Evolutionary conservation across 768 basidiomycete genomes (phyloP).

Genomic region (Lepiota subincarnata): DNA sequence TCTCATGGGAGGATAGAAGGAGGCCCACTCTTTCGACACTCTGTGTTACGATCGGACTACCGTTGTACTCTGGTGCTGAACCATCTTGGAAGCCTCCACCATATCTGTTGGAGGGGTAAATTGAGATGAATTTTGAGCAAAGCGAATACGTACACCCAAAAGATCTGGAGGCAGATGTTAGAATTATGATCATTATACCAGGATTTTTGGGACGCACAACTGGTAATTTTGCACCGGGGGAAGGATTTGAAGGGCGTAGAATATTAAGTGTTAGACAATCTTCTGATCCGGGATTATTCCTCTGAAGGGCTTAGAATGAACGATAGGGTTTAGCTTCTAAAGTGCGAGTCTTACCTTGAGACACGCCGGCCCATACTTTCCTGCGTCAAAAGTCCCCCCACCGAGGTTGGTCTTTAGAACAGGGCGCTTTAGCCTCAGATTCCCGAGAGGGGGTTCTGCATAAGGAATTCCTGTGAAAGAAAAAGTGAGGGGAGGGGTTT

Average conservation of each 20-base stretch:
- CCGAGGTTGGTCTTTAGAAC: constrained; percentile 38
- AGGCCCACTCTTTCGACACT: constrained; percentile 30
- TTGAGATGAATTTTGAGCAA: neutral
- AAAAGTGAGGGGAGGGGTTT: neutral
- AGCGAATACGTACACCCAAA: constrained; percentile 31
- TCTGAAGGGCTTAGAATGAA: constrained; percentile 13
- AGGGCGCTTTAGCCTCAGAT: constrained; percentile 41
- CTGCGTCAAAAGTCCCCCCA: constrained; percentile 37
- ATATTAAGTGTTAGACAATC: constrained; percentile 61
- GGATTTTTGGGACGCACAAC: constrained; percentile 26
- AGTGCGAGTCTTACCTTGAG: constrained; percentile 36
- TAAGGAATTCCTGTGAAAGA: constrained; percentile 43
- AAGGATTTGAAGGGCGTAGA: constrained; percentile 41
- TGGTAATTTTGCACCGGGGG: constrained; percentile 27
- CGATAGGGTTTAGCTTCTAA: neutral
- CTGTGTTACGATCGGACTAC: constrained; percentile 30
- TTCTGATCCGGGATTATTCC: constrained; percentile 39
- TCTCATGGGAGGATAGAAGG: neutral
- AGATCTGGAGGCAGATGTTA: constrained; percentile 22
- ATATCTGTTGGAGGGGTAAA: constrained; percentile 19
- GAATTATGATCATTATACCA: neutral
- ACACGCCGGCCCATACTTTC: constrained; percentile 42
- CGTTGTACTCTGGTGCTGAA: constrained; percentile 25
- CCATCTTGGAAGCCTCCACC: constrained; percentile 33
- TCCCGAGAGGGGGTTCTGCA: constrained; percentile 49